These are phyloP conservation scores for Mucor saturninus DNA, from an alignment of 371 early-diverging fungal species.

Conservation along the genomic window DNA sequence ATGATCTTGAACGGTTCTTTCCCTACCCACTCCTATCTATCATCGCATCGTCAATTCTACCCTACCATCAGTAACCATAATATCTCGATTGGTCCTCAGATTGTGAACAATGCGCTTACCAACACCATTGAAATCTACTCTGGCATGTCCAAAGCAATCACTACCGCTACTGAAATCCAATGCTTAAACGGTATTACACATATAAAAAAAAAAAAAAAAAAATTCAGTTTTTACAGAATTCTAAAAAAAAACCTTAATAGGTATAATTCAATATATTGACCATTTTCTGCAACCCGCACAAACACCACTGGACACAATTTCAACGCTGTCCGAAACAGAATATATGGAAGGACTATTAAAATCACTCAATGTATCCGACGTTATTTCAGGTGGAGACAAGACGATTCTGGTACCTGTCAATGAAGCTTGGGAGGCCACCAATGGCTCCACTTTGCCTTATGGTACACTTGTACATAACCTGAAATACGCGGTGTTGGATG, in stretches of 20 bases:
- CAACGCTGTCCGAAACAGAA: constrained; percentile 19
- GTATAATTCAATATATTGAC: constrained; percentile 27
- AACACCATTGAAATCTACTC: not conserved
- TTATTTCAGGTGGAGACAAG: constrained; percentile 16
- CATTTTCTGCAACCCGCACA: constrained; percentile 25
- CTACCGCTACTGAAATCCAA: not conserved
- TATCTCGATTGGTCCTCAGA: not conserved
- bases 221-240: constrained; percentile 10
- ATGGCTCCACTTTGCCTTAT: constrained; percentile 13
- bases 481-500: constrained; percentile 15
- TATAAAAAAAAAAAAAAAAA: too few species aligned
- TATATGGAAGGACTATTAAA: constrained; percentile 27
- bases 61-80: not conserved
- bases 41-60: not conserved
- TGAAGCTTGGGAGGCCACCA: constrained; percentile 14
- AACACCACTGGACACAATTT: constrained; percentile 24
- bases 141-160: constrained; percentile 7
- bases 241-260: constrained; percentile 11
- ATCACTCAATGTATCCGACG: constrained; percentile 26
- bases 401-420: constrained; percentile 30
- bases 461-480: constrained; percentile 26
- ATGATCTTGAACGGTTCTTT: constrained; percentile 7
- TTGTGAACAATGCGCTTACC: not conserved
- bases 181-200: constrained; percentile 21
- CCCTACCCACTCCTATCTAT: not conserved